Percentiles rank a stretch among this genome's conserved stretches.
Conservation (phyloP, 345 rosid genomes). For the Schrenkiella parvula region DNA sequence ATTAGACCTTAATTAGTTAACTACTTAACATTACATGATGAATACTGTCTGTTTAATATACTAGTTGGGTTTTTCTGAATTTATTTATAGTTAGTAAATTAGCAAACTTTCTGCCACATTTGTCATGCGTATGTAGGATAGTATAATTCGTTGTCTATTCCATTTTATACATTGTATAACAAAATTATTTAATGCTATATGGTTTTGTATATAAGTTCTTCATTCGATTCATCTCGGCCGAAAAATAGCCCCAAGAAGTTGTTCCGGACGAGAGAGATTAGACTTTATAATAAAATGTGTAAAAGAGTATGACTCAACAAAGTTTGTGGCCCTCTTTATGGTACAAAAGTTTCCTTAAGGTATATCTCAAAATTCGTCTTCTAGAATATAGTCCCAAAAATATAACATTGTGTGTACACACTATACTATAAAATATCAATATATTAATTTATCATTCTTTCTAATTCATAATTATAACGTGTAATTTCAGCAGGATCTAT, state of each 20-base stretch:
- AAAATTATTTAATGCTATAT: background rate
- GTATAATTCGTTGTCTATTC: conserved; percentile 18
- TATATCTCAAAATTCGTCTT: conserved; percentile 10
- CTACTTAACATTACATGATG: background rate
- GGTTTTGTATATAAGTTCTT: too few relatives aligned
- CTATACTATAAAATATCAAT: background rate
- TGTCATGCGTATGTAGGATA: conserved; percentile 13
- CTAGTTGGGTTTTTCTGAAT: background rate
- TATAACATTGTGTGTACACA: background rate
- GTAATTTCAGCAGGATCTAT: conserved; percentile 9
- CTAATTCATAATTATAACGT: conserved; percentile 1
- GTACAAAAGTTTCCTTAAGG: conserved; percentile 1
- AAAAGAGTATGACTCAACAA: background rate
- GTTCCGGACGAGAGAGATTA: too few relatives aligned
- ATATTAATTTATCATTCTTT: background rate
- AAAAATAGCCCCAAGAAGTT: too few relatives aligned
- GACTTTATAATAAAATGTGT: background rate
- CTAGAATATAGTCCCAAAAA: background rate
- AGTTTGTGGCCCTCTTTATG: background rate
- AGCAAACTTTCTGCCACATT: conserved; percentile 7
- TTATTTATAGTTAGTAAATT: background rate
- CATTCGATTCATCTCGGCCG: too few relatives aligned
- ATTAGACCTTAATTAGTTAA: background rate
- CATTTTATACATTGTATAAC: background rate
- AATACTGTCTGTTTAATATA: too few relatives aligned